These are phyloP conservation scores for Aquilaria yunnanensis DNA, from an alignment of 345 rosid genomes.

Conservation along the genomic window DNA sequence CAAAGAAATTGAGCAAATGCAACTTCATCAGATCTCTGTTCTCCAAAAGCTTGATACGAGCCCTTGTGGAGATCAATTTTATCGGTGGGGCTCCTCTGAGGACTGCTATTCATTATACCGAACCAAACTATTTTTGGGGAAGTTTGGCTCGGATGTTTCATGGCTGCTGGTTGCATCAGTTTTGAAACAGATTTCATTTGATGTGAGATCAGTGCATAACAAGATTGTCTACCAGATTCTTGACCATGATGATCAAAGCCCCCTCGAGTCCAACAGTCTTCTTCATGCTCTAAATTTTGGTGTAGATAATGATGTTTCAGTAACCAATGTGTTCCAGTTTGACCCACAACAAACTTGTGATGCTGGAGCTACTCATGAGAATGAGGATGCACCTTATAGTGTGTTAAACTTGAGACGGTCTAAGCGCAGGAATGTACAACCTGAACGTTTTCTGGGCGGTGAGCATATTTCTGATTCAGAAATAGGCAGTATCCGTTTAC, in stretches of 20 bases:
- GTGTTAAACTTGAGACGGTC: constrained; percentile 59
- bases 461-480: constrained; percentile 32
- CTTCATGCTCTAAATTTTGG: constrained; percentile 40
- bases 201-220: constrained; percentile 45
- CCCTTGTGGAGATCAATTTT: constrained; percentile 36
- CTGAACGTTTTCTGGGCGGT: constrained; percentile 53
- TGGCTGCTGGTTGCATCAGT: constrained; percentile 69
- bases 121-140: constrained; percentile 57
- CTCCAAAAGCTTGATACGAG: constrained; percentile 52
- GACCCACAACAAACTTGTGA: constrained; percentile 19
- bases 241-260: constrained; percentile 25
- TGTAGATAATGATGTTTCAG: constrained; percentile 35
- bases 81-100: constrained; percentile 65
- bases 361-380: constrained; percentile 11
- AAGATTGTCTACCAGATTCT: constrained; percentile 63
- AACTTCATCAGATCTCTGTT: constrained; percentile 48
- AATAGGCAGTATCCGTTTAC: constrained; percentile 34
- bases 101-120: constrained; percentile 43
- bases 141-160: constrained; percentile 53
- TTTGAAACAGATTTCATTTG: constrained; percentile 39
- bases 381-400: constrained; percentile 25
- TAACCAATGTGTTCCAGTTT: constrained; percentile 35
- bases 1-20: constrained; percentile 33
- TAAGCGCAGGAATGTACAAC: constrained; percentile 55
- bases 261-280: constrained; percentile 16